phyloP scores from a whole-genome alignment of 139 green algal genomes.

The Pleodorina starrii region DNA sequence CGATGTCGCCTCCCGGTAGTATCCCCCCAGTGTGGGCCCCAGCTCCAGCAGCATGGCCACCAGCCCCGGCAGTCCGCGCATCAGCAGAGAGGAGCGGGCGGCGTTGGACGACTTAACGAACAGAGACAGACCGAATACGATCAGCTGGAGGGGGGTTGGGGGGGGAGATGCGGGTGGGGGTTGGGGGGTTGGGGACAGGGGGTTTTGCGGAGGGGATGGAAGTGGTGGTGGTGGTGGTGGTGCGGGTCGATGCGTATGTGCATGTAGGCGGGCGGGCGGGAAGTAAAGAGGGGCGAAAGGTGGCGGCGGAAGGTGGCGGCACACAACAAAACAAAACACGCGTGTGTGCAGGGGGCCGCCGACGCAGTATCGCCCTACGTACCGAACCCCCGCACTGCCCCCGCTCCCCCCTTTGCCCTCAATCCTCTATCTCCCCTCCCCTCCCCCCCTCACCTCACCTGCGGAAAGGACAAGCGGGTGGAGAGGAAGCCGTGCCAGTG shows the following conservation, averaged over 20 bases:
- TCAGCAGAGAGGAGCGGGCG: constrained; percentile 80
- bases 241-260: not conserved
- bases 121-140: constrained; percentile 90
- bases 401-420: too few species aligned
- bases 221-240: not conserved
- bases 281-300: not conserved
- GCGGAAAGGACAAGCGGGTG: constrained; percentile 80
- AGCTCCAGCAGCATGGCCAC: constrained; percentile 77
- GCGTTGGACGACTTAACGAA: constrained; percentile 85
- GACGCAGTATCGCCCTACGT: too few species aligned
- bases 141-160: constrained; percentile 64
- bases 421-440: too few species aligned
- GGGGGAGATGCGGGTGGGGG: not conserved
- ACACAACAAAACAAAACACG: not conserved
- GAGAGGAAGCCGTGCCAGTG: constrained; percentile 99
- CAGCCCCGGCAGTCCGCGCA: constrained; percentile 74
- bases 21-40: constrained; percentile 44
- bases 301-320: not conserved
- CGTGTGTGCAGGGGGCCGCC: too few species aligned
- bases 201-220: not conserved
- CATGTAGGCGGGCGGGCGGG: not conserved
- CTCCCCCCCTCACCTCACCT: too few species aligned
- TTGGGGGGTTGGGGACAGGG: not conserved
- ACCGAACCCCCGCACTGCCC: too few species aligned
- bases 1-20: constrained; percentile 52